Evolutionary conservation across 2,329 filamentous ascomycete species (phyloP).

Genomic region (Aspergillus transmontanensis): DNA sequence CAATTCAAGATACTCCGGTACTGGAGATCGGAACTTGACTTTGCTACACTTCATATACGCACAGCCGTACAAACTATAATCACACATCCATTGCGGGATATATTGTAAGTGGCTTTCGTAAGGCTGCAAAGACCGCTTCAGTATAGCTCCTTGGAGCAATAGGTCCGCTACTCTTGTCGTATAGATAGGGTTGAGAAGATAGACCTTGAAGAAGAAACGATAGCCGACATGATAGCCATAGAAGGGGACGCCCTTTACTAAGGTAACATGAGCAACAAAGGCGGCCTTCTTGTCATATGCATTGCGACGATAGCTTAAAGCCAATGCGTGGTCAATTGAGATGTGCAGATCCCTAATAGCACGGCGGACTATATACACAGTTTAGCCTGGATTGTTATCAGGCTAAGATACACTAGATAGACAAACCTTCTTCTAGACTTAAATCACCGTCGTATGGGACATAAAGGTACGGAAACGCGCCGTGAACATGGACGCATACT

Average conservation of each 20-base stretch:
- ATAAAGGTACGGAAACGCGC: constrained; percentile 94
- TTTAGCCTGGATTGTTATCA: constrained; percentile 4
- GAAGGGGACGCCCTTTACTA: constrained; percentile 92
- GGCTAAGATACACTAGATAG: not conserved
- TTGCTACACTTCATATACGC: constrained; percentile 76
- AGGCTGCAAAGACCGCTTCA: constrained; percentile 83
- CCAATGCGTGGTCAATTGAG: constrained; percentile 88
- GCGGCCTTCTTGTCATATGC: constrained; percentile 67
- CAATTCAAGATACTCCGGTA: constrained; percentile 71
- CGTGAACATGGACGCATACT: constrained; percentile 93
- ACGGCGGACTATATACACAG: constrained; percentile 60
- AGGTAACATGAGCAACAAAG: constrained; percentile 86
- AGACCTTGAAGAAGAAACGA: constrained; percentile 88
- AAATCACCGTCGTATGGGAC: constrained; percentile 78
- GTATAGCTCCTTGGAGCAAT: constrained; percentile 81
- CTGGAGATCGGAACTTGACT: constrained; percentile 71
- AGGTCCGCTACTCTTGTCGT: constrained; percentile 89
- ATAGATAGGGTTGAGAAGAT: constrained; percentile 82
- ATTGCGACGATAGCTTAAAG: constrained; percentile 80
- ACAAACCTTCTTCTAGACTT: constrained; percentile 66
- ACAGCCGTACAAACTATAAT: constrained; percentile 97
- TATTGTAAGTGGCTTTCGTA: constrained; percentile 95
- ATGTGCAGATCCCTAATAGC: constrained; percentile 79
- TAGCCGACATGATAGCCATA: constrained; percentile 96
- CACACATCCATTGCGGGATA: constrained; percentile 94